A percentile compares a stretch with the other conserved stretches of the same genome.
phyloP scores from a whole-genome alignment of 2,329 filamentous ascomycete species.

The Hirsutella rhossiliensis region DNA sequence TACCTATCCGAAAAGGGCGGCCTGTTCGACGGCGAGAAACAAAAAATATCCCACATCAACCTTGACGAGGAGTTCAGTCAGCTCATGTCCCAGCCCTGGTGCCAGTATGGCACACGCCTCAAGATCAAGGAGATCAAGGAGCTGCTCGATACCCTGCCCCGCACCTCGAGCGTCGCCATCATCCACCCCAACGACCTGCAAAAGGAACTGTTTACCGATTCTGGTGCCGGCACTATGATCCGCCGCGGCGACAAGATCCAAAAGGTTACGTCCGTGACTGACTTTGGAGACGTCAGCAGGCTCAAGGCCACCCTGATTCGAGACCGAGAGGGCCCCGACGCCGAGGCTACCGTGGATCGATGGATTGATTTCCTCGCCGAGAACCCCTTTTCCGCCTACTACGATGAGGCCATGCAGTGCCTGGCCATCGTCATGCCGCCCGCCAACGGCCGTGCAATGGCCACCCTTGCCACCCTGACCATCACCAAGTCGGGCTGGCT shows the following conservation, averaged over 20 bases:
- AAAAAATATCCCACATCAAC: constrained; percentile 96
- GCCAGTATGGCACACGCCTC: constrained; percentile 82
- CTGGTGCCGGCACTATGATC: constrained; percentile 86
- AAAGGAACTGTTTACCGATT: constrained; percentile 94
- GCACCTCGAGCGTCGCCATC: constrained; percentile 90
- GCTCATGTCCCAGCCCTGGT: constrained; percentile 90
- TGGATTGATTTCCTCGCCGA: constrained; percentile 70
- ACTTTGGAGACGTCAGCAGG: constrained; percentile 64
- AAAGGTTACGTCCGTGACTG: constrained; percentile 55
- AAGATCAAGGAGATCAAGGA: constrained; percentile 99
- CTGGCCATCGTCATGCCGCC: constrained; percentile 79
- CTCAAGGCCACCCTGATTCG: constrained; percentile 74
- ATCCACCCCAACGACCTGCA: constrained; percentile 94
- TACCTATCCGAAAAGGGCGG: constrained; percentile 98
- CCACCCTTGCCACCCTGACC: constrained; percentile 79
- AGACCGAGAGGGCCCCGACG: constrained; percentile 71
- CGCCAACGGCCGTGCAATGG: constrained; percentile 50
- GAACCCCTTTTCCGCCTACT: constrained; percentile 83
- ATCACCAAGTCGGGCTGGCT: constrained; percentile 94
- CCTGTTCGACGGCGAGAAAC: constrained; percentile 81
- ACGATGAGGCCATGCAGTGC: constrained; percentile 87
- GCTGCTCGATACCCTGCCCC: constrained; percentile 74
- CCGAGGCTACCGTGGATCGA: constrained; percentile 71
- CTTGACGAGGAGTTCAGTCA: constrained; percentile 91
- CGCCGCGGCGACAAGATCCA: constrained; percentile 83